Evolutionary conservation across 129 eudicot species (phyloP).

Genomic region (Artemisia annua): DNA sequence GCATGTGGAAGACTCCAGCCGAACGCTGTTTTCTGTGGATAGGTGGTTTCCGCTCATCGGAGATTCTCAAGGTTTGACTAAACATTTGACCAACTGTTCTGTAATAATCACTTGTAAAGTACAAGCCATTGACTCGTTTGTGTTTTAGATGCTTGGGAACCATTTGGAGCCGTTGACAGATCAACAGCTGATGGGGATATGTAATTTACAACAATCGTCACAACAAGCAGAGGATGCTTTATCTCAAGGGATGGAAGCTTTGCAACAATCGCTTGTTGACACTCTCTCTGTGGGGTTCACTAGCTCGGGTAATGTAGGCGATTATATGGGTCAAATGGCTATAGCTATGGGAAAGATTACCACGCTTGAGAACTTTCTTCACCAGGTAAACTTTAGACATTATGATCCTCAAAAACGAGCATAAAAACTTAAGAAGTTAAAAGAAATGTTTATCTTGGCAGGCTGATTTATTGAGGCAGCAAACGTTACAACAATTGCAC

Average conservation of each 20-base stretch:
- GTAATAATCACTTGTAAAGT: neutral
- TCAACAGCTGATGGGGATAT: conserved; percentile 86
- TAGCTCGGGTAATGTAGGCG: conserved; percentile 57
- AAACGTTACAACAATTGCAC: conserved; percentile 86
- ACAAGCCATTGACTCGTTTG: neutral
- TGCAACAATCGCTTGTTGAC: conserved; percentile 91
- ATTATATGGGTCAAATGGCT: conserved; percentile 99
- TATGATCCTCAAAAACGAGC: neutral
- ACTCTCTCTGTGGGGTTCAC: conserved; percentile 65
- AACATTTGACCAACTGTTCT: neutral
- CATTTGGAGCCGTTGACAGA: conserved; percentile 92
- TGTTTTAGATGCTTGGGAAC: conserved; percentile 65
- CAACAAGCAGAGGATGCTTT: conserved; percentile 98
- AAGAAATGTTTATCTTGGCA: conserved; percentile 9
- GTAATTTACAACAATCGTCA: conserved; percentile 88
- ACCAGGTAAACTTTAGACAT: conserved; percentile 58
- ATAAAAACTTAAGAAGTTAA: neutral
- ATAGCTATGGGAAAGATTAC: conserved; percentile 95
- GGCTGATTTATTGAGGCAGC: conserved; percentile 97
- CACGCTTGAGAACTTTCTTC: conserved; percentile 82
- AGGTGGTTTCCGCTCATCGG: conserved; percentile 96
- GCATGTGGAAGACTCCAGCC: conserved; percentile 99
- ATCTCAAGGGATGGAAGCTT: conserved; percentile 98
- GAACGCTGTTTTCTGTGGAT: conserved; percentile 99
- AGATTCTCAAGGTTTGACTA: conserved; percentile 81